Base-by-base conservation (phyloP, 2,329 filamentous ascomycete species). In the Trichoderma gracile region DNA sequence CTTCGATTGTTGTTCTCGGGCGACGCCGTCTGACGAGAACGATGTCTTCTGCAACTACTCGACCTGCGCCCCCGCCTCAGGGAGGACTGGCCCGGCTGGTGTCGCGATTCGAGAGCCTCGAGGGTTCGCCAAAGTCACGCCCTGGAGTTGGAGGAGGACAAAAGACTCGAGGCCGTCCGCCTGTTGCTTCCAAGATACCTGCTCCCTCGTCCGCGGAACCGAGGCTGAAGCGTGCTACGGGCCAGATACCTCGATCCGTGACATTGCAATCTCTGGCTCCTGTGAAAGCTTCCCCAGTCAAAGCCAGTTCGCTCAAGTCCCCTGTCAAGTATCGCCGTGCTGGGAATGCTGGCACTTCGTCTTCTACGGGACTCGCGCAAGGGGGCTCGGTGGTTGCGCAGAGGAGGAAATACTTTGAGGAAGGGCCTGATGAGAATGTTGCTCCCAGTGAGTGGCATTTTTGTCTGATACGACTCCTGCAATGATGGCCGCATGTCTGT, bases 101-200 rank as follows among this genome's bases (percentile, higher is more conserved):
- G 0, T 75, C 73, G n/a, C 76, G 73, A 47, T 78, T 76, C 43
- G 76, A 78, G 66, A 66, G 67, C n/a, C 67, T 75, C 3, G 73
- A 75, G 54, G 68, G 68, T 21, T 45, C 59, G 7, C 54, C 68
- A 40, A 65, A 55, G 25, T 42, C 53, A 2, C n/a, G 8, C 25
- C n/a, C 30, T 9, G 30, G 25, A 2, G 3, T 46, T 38, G 40
- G 49, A 27, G 19, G 25, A 3, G 9, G 40, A 6, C n/a, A 45
- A 19, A 27, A 46, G 15, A 15, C 4, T 19, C 42, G 19, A 25
- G 4, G n/a, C 14, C 14, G 14, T 25, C 14, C 59, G 19, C 14
- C 15, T 23, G 7, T 30, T 27, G 15, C 25, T 3, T 19, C 49
- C 10, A 49, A 17, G 12, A 1, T 45, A 21, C 3, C 42, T 3